Percentiles rank a stretch among this genome's conserved stretches.
Conservation (phyloP, 176 grass and related monocot genomes). For the Phragmites australis region DNA sequence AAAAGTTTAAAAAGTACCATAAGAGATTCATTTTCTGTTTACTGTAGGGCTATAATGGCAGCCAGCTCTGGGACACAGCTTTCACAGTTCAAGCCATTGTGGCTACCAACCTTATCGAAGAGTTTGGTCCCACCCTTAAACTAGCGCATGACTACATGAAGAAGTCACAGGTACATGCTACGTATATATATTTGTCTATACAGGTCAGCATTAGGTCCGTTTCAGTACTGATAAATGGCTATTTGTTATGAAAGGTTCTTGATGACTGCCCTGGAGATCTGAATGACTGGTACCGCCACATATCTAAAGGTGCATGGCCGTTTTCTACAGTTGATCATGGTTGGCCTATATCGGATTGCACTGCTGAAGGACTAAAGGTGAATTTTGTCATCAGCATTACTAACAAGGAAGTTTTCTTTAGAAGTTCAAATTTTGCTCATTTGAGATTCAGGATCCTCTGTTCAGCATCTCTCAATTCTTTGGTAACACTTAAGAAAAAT, state of each 20-base stretch:
- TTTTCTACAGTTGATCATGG: slow-evolving; percentile 92
- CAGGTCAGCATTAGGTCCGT: not conserved
- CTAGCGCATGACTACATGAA: slow-evolving; percentile 77
- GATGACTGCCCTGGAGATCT: slow-evolving; percentile 85
- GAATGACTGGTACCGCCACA: slow-evolving; percentile 82
- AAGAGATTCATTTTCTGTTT: slow-evolving; percentile 6
- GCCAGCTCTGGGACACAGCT: slow-evolving; percentile 88
- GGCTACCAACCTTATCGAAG: slow-evolving; percentile 61
- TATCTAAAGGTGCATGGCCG: slow-evolving; percentile 98
- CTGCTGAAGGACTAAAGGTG: slow-evolving; percentile 91
- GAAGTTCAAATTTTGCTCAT: not conserved
- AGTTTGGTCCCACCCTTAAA: slow-evolving; percentile 64
- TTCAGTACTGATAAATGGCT: slow-evolving; percentile 12
- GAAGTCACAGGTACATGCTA: slow-evolving; percentile 54
- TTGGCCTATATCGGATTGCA: slow-evolving; percentile 98
- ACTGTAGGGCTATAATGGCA: slow-evolving; percentile 86
- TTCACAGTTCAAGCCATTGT: slow-evolving; percentile 84
- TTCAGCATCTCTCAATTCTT: slow-evolving; percentile 5
- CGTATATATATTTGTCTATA: slow-evolving; percentile 12
- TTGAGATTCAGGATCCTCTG: not conserved
- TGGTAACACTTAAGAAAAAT: not conserved
- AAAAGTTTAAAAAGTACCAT: not conserved
- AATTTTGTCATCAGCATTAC: not conserved
- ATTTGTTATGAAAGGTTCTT: slow-evolving; percentile 57
- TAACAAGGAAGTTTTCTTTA: not conserved